Percentiles rank a stretch among this genome's conserved stretches.
phyloP scores from a whole-genome alignment of 2,329 filamentous ascomycete species.

The Aspergillus nomiae region DNA sequence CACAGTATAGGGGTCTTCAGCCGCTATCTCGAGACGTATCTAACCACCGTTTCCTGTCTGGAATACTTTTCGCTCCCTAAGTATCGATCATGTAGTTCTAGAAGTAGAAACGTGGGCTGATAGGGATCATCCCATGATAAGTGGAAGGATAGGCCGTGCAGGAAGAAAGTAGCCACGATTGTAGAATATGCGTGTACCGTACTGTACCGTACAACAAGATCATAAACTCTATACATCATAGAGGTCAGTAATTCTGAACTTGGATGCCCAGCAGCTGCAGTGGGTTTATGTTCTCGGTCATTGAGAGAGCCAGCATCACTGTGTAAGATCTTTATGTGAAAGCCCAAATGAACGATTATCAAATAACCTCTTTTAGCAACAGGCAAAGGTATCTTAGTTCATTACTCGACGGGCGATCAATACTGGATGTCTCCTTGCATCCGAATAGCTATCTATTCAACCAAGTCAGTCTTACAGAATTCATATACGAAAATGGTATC shows the following conservation, averaged over 20 bases:
- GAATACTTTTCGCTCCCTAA: background rate
- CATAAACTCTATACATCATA: background rate
- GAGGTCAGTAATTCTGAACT: background rate
- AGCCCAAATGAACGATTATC: background rate
- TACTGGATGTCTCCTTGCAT: background rate
- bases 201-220: background rate
- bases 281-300: background rate
- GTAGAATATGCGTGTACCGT: background rate
- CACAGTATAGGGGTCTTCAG: background rate
- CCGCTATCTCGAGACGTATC: background rate
- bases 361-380: background rate
- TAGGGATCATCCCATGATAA: background rate
- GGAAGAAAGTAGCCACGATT: background rate
- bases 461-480: background rate
- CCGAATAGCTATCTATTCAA: background rate
- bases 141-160: too few relatives aligned
- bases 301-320: background rate
- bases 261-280: background rate
- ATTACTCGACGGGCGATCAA: background rate
- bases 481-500: background rate
- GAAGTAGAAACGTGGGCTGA: background rate
- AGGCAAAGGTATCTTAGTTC: background rate
- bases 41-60: background rate
- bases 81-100: background rate
- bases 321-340: background rate